Evolutionary conservation across 306 rosid genomes (phyloP).

Genomic region (Fragaria iinumae): DNA sequence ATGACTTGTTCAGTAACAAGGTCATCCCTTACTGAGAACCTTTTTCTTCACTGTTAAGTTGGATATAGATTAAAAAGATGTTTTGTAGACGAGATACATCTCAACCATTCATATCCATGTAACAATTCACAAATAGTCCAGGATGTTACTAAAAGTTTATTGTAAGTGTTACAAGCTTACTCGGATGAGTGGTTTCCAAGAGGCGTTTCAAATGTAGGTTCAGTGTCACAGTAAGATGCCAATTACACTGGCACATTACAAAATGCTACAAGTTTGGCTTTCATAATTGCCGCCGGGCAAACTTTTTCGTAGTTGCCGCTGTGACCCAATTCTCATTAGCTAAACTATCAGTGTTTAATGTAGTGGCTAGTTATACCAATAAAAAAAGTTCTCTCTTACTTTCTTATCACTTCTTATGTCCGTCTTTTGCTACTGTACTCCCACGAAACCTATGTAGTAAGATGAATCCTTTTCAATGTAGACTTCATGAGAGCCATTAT

Average conservation of each 20-base stretch:
- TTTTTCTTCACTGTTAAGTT: not conserved
- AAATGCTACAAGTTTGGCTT: not conserved
- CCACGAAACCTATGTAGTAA: not conserved
- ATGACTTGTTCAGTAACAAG: not conserved
- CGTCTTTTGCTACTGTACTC: not conserved
- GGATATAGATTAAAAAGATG: not conserved
- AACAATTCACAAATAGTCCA: not conserved
- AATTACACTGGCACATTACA: not conserved
- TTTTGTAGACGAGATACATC: not conserved
- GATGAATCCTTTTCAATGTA: not conserved
- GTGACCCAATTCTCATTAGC: not conserved
- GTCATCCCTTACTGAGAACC: not conserved
- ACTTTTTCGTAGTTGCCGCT: not conserved
- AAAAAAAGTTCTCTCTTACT: not conserved
- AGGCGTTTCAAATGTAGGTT: slow-evolving; percentile 6
- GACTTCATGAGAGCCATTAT: not conserved
- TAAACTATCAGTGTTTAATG: not conserved
- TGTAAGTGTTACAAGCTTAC: not conserved
- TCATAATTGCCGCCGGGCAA: not conserved
- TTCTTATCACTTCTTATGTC: not conserved
- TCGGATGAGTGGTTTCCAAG: not conserved
- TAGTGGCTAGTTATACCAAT: not conserved
- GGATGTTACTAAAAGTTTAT: too few relatives aligned
- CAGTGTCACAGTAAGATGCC: not conserved
- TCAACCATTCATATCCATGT: not conserved